These are phyloP conservation scores for Chlorella sp. DNA, from an alignment of 139 green algal genomes.

Conservation along the genomic window DNA sequence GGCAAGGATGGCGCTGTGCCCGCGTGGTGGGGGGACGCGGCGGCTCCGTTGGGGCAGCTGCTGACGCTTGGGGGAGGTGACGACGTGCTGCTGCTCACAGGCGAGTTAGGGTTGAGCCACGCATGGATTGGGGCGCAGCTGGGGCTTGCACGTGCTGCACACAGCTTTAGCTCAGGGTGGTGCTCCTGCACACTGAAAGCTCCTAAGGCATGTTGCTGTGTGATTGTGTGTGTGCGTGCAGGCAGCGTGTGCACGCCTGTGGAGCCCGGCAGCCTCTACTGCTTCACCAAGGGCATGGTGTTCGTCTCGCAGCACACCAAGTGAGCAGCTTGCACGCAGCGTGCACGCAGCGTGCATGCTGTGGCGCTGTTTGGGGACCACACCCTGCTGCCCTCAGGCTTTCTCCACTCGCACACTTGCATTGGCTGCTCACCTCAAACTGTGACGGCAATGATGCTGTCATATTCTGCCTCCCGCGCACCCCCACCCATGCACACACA, in stretches of 20 bases:
- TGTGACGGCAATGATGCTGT: neutral
- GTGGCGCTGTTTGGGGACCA: neutral
- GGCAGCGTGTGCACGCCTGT: conserved; percentile 5
- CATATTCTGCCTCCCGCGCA: neutral
- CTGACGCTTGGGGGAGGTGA: conserved; percentile 31
- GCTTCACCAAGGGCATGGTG: conserved; percentile 22
- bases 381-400: neutral
- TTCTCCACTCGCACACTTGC: neutral
- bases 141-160: too few species aligned
- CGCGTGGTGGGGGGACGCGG: neutral
- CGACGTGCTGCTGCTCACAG: conserved; percentile 28
- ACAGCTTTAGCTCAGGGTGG: too few species aligned
- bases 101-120: too few species aligned
- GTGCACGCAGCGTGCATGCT: neutral
- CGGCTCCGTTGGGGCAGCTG: conserved; percentile 16
- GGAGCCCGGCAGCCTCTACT: conserved; percentile 14
- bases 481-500: neutral
- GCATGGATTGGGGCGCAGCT: too few species aligned
- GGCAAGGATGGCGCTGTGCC: neutral
- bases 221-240: neutral
- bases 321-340: neutral
- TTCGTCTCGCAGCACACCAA: conserved; percentile 13
- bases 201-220: too few species aligned
- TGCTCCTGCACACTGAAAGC: too few species aligned
- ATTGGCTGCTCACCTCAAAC: neutral